phyloP scores from a whole-genome alignment of 805 yeast genomes.

The Candida insectalens region DNA sequence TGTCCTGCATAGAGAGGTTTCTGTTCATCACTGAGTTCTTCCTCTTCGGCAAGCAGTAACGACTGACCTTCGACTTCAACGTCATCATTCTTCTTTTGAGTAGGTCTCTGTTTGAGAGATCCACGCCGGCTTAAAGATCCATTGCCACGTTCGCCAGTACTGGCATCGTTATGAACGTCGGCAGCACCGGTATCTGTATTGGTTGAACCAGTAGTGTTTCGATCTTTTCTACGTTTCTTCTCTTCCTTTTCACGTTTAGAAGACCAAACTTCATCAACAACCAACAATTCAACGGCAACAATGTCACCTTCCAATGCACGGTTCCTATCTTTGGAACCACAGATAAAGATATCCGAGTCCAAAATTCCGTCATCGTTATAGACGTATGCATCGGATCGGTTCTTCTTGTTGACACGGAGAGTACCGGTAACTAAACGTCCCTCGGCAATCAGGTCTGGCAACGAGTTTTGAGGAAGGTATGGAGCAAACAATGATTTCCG shows the following conservation, averaged over 20 bases:
- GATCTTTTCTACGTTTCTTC: conserved; percentile 67
- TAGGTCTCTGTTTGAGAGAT: conserved; percentile 88
- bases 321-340: conserved; percentile 97
- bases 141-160: conserved; percentile 31
- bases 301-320: conserved; percentile 95
- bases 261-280: conserved; percentile 97
- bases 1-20: conserved; percentile 97
- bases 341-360: conserved; percentile 94
- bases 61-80: conserved; percentile 99
- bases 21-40: conserved; percentile 84
- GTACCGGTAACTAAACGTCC: conserved; percentile 91
- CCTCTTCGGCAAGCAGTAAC: conserved; percentile 83
- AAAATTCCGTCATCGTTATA: conserved; percentile 81
- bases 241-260: conserved; percentile 95
- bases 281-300: conserved; percentile 89
- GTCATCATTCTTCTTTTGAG: conserved; percentile 95
- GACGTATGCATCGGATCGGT: conserved; percentile 97
- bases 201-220: conserved; percentile 17
- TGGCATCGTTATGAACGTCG: conserved; percentile 75
- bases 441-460: conserved; percentile 81
- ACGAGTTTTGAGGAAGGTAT: conserved; percentile 84
- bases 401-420: conserved; percentile 88
- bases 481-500: conserved; percentile 91
- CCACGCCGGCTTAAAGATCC: conserved; percentile 62
- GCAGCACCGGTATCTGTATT: neutral